Evolutionary conservation across 495 filamentous ascomycete species (phyloP).

Genomic region (Physcia stellaris): DNA sequence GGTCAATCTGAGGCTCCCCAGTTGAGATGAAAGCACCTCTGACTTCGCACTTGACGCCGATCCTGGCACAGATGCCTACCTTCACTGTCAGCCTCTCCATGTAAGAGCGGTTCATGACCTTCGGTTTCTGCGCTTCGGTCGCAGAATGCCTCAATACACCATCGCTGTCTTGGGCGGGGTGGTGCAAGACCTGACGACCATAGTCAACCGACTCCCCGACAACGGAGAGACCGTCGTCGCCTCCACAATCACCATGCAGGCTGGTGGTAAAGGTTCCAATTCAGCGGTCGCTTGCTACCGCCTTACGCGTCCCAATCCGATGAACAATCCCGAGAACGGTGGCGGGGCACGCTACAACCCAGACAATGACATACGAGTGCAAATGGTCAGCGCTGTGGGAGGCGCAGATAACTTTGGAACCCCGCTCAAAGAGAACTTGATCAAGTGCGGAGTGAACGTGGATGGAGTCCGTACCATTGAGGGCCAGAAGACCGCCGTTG

Average conservation of each 20-base stretch:
- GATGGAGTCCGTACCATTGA: constrained; percentile 33
- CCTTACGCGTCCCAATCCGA: constrained; percentile 42
- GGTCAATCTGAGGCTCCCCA: too few species aligned
- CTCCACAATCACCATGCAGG: constrained; percentile 59
- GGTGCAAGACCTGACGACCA: too few species aligned
- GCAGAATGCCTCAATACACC: too few species aligned
- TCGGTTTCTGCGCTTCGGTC: too few species aligned
- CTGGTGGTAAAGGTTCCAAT: constrained; percentile 92
- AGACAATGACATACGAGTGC: constrained; percentile 38
- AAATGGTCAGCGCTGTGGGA: constrained; percentile 79
- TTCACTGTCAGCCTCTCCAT: too few species aligned
- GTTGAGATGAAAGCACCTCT: too few species aligned
- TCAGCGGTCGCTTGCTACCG: constrained; percentile 73
- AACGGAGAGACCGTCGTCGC: constrained; percentile 82
- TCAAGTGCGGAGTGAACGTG: constrained; percentile 48
- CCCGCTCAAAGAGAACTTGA: constrained; percentile 31
- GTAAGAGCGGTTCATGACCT: too few species aligned
- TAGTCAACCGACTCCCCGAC: constrained; percentile 67
- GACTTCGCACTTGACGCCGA: too few species aligned
- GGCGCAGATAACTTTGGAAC: constrained; percentile 49
- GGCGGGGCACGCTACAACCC: constrained; percentile 15
- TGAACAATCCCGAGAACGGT: too few species aligned
- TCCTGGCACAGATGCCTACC: too few species aligned
- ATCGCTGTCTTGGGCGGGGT: too few species aligned
- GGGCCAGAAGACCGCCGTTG: constrained; percentile 58